Conservation (phyloP, 768 basidiomycete genomes). For the Udeniomyces megalosporus region DNA sequence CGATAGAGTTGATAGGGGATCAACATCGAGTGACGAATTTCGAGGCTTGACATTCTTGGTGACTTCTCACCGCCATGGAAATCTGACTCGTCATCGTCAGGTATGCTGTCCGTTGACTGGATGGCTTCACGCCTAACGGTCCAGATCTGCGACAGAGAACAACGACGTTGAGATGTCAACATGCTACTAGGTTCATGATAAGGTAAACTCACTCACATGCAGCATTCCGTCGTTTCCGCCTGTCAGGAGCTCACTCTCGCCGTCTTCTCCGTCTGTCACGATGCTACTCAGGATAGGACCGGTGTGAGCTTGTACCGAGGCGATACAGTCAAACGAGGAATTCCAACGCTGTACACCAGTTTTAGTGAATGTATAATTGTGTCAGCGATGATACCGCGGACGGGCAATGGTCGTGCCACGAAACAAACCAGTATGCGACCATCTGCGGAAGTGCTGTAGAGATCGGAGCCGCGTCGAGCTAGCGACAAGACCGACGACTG, state of each 20-base stretch:
- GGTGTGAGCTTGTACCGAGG: constrained; percentile 63
- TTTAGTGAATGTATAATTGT: too few relatives aligned
- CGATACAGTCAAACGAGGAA: constrained; percentile 64
- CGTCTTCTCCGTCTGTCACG: constrained; percentile 31
- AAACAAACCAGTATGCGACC: constrained; percentile 6
- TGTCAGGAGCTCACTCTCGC: constrained; percentile 42
- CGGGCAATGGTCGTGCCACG: background rate
- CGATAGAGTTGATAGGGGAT: constrained; percentile 39
- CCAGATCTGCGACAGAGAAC: background rate
- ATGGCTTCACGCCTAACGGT: background rate
- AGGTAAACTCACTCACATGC: constrained; percentile 9
- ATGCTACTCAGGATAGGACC: constrained; percentile 71
- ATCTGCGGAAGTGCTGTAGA: constrained; percentile 8
- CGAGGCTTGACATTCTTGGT: too few relatives aligned
- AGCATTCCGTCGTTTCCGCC: constrained; percentile 75
- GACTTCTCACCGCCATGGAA: background rate
- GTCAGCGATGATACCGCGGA: too few relatives aligned
- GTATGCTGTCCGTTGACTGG: constrained; percentile 19
- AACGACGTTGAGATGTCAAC: constrained; percentile 31
- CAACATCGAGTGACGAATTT: constrained; percentile 29
- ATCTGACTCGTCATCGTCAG: constrained; percentile 44
- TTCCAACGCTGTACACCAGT: constrained; percentile 53
- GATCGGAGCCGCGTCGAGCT: background rate
- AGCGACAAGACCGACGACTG: background rate
- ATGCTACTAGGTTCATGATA: background rate